These are phyloP conservation scores for Diddensiella santjacobensis DNA, from an alignment of 805 yeast genomes.

Conservation along the genomic window DNA sequence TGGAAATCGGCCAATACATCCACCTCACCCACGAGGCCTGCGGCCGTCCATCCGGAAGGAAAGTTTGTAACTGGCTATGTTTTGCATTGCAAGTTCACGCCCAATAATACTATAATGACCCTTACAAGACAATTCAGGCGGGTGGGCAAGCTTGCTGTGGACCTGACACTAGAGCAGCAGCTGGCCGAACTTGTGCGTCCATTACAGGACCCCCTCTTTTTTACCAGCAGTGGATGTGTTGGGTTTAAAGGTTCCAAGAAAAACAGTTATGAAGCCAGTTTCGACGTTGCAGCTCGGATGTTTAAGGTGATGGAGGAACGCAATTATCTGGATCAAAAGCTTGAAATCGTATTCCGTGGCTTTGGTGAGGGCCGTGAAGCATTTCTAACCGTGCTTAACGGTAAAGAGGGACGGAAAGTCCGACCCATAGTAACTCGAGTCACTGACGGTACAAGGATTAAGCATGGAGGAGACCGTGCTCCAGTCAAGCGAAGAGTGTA, in stretches of 20 bases:
- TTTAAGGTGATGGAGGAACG: slow-evolving; percentile 68
- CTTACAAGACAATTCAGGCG: slow-evolving; percentile 52
- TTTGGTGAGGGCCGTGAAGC: slow-evolving; percentile 91
- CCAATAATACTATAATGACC: slow-evolving; percentile 80
- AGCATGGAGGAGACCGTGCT: slow-evolving; percentile 89
- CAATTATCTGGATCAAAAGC: slow-evolving; percentile 51
- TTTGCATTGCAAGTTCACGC: slow-evolving; percentile 69
- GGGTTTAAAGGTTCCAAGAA: slow-evolving; percentile 90
- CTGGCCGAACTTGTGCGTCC: slow-evolving; percentile 70
- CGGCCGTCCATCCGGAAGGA: slow-evolving; percentile 12
- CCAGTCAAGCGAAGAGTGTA: slow-evolving; percentile 61
- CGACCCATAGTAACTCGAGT: slow-evolving; percentile 65
- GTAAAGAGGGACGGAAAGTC: slow-evolving; percentile 77
- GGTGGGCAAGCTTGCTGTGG: slow-evolving; percentile 24
- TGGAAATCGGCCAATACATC: background rate
- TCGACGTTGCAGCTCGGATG: slow-evolving; percentile 72
- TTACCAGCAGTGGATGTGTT: slow-evolving; percentile 74
- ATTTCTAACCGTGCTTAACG: slow-evolving; percentile 75
- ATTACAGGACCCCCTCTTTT: slow-evolving; percentile 68
- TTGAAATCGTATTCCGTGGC: slow-evolving; percentile 75
- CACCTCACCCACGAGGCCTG: background rate
- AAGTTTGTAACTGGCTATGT: slow-evolving; percentile 54
- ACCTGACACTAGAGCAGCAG: slow-evolving; percentile 48
- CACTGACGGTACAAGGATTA: slow-evolving; percentile 74
- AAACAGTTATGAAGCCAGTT: slow-evolving; percentile 90